These are phyloP conservation scores for Neurospora terricola DNA, from an alignment of 495 filamentous ascomycete species.

Conservation along the genomic window DNA sequence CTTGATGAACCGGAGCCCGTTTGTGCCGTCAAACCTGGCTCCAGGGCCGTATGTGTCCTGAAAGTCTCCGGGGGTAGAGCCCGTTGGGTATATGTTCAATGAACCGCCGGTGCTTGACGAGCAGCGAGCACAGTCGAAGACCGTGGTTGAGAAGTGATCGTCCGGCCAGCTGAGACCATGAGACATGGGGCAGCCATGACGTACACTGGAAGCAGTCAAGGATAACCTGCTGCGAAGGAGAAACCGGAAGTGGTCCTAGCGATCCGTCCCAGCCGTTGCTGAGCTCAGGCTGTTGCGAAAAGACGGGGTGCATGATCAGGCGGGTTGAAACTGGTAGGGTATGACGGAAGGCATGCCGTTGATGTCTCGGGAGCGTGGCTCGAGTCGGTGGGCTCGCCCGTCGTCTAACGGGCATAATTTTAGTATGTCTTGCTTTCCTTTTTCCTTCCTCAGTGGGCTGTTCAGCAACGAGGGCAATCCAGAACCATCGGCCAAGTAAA, in stretches of 20 bases:
- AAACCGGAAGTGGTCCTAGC: background rate
- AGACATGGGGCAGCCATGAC: background rate
- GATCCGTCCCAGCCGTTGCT: background rate
- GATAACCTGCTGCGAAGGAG: background rate
- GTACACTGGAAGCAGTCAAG: background rate
- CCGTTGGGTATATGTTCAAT: background rate
- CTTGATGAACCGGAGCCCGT: background rate
- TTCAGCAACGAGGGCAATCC: background rate
- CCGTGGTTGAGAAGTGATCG: background rate
- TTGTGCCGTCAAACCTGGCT: background rate
- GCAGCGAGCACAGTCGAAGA: background rate
- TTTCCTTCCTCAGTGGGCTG: background rate
- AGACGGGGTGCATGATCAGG: background rate
- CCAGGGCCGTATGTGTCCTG: background rate
- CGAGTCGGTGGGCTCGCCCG: background rate
- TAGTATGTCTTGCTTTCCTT: background rate
- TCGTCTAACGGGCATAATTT: background rate
- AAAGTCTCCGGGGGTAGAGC: background rate
- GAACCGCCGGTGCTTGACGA: background rate
- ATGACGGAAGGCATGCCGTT: background rate
- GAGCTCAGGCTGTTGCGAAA: background rate
- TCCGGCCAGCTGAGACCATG: background rate
- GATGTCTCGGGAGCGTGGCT: background rate
- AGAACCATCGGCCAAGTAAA: background rate
- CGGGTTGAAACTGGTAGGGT: background rate